A percentile compares a stretch with the other conserved stretches of the same genome.
phyloP scores from a whole-genome alignment of 1,284 basidiomycete species.

The Volvariella surrecta region DNA sequence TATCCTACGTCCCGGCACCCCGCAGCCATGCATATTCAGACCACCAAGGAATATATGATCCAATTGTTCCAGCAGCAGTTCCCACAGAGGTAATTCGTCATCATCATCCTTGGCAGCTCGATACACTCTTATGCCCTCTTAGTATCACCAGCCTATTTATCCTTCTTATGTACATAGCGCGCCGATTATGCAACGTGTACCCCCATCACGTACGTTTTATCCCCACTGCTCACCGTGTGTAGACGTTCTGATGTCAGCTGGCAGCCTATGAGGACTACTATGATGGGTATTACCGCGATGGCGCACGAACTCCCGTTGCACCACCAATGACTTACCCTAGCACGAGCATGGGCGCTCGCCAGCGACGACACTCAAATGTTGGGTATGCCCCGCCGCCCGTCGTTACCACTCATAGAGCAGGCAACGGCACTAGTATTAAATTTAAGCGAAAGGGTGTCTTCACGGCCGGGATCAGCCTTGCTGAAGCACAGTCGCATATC shows the following conservation, averaged over 20 bases:
- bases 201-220: not conserved
- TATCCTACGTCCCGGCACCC: conserved; percentile 20
- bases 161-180: not conserved
- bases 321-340: conserved; percentile 20
- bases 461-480: conserved; percentile 55
- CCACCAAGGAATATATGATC: conserved; percentile 15
- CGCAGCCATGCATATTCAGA: conserved; percentile 15
- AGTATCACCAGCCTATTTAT: conserved; percentile 3
- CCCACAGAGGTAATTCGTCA: conserved; percentile 1
- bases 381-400: conserved; percentile 37
- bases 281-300: conserved; percentile 27
- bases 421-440: conserved; percentile 46
- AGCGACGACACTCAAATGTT: conserved; percentile 48
- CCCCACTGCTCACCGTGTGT: not conserved
- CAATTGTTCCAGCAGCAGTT: not conserved
- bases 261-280: conserved; percentile 44
- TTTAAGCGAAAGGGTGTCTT: conserved; percentile 67
- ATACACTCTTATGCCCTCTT: conserved; percentile 9
- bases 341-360: conserved; percentile 24
- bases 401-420: conserved; percentile 28
- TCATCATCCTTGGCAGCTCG: conserved; percentile 22
- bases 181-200: not conserved
- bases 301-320: conserved; percentile 24
- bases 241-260: not conserved
- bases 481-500: conserved; percentile 59